Evolutionary conservation across 768 basidiomycete genomes (phyloP).

Genomic region (Suillus variegatus): DNA sequence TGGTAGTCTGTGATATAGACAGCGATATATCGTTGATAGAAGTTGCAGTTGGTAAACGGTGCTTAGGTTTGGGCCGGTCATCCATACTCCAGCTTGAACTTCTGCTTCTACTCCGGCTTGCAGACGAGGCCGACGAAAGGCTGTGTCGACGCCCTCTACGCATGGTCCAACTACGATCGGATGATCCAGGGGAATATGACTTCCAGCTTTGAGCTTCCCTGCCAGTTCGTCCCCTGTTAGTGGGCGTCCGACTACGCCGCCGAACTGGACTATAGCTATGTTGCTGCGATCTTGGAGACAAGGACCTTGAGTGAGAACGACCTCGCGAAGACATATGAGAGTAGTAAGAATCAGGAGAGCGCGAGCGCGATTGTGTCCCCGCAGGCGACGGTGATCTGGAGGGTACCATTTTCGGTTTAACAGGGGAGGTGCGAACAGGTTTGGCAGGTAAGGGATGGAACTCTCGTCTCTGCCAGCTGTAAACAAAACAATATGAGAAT

Average conservation of each 20-base stretch:
- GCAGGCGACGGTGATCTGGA: slow-evolving; percentile 34
- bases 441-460: slow-evolving; percentile 42
- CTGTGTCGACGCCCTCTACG: slow-evolving; percentile 42
- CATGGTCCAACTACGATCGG: slow-evolving; percentile 40
- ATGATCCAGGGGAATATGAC: slow-evolving; percentile 44
- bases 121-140: slow-evolving; percentile 54
- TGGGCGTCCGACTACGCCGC: slow-evolving; percentile 50
- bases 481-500: slow-evolving; percentile 14
- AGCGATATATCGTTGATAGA: slow-evolving; percentile 37
- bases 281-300: slow-evolving; percentile 59
- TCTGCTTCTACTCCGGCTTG: slow-evolving; percentile 56
- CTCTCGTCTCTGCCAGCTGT: slow-evolving; percentile 71
- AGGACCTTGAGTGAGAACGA: slow-evolving; percentile 62
- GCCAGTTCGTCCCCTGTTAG: slow-evolving; percentile 43
- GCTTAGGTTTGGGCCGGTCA: slow-evolving; percentile 54
- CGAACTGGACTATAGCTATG: slow-evolving; percentile 51
- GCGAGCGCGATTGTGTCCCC: slow-evolving; percentile 53
- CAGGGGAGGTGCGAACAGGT: slow-evolving; percentile 30
- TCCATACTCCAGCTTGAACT: slow-evolving; percentile 54
- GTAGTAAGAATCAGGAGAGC: slow-evolving; percentile 60
- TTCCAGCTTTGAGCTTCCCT: slow-evolving; percentile 17
- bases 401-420: slow-evolving; percentile 42
- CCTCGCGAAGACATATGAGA: slow-evolving; percentile 65
- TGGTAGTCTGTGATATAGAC: slow-evolving; percentile 32
- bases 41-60: slow-evolving; percentile 58